Percentiles rank a stretch among this genome's conserved stretches.
These are phyloP conservation scores for Crepidotus variabilis DNA, from an alignment of 768 basidiomycete species.

Conservation along the genomic window DNA sequence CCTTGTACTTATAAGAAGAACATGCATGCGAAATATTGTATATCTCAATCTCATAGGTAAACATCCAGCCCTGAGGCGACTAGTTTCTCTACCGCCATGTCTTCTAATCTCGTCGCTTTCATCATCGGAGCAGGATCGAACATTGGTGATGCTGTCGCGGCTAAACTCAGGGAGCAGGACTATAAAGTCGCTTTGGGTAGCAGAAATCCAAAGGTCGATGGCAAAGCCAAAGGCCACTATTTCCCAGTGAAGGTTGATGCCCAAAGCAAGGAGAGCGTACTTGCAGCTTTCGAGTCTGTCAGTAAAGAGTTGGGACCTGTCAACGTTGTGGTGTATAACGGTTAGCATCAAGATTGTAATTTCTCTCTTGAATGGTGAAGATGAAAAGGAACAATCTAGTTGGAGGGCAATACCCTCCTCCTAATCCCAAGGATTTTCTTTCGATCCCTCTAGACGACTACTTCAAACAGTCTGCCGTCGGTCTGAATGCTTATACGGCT, in stretches of 20 bases:
- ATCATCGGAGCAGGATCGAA: conserved; percentile 25
- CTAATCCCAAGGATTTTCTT: conserved; percentile 16
- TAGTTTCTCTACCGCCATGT: background rate
- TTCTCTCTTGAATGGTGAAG: too few relatives aligned
- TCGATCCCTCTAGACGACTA: conserved; percentile 19
- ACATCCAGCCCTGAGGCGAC: too few relatives aligned
- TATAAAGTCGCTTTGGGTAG: conserved; percentile 27
- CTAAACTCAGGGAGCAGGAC: conserved; percentile 20
- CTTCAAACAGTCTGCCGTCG: conserved; percentile 12
- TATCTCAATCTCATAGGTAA: too few relatives aligned
- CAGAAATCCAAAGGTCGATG: conserved; percentile 18
- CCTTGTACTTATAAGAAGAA: background rate
- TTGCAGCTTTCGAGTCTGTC: conserved; percentile 32
- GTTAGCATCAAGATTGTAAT: conserved; percentile 12
- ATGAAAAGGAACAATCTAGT: conserved; percentile 1
- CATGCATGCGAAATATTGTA: too few relatives aligned
- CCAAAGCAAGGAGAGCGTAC: conserved; percentile 25
- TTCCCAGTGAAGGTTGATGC: conserved; percentile 37
- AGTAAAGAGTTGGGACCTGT: conserved; percentile 34
- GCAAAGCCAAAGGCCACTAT: conserved; percentile 13
- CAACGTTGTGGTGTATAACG: conserved; percentile 45
- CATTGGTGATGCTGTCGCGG: conserved; percentile 21
- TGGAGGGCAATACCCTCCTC: conserved; percentile 9
- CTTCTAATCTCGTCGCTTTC: conserved; percentile 21
- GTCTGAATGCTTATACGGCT: conserved; percentile 17